Evolutionary conservation across 2,329 filamentous ascomycete species (phyloP).

Genomic region (Aspergillus sp.): DNA sequence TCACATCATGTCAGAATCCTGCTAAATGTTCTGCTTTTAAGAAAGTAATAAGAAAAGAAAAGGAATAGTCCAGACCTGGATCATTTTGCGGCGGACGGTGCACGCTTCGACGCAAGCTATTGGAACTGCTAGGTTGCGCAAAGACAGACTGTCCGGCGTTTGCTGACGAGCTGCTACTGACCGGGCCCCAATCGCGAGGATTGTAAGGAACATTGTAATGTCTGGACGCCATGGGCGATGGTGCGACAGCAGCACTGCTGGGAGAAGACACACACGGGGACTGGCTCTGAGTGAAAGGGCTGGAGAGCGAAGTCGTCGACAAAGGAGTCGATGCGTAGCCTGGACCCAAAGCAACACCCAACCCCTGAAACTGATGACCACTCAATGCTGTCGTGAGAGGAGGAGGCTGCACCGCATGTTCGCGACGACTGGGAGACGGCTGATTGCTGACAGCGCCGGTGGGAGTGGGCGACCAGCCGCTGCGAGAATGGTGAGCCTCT

Average conservation of each 20-base stretch:
- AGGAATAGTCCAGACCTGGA: constrained; percentile 18
- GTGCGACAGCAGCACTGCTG: constrained; percentile 27
- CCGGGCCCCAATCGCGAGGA: constrained; percentile 44
- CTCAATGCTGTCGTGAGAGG: constrained; percentile 36
- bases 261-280: constrained; percentile 35
- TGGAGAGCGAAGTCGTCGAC: constrained; percentile 39
- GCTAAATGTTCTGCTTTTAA: not conserved
- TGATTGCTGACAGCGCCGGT: constrained; percentile 25
- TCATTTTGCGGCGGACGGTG: constrained; percentile 22
- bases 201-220: constrained; percentile 43
- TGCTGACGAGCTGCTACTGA: constrained; percentile 20
- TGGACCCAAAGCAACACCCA: constrained; percentile 21
- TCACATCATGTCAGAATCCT: constrained; percentile 5
- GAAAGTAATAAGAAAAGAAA: not conserved
- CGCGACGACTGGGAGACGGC: constrained; percentile 33
- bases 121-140: constrained; percentile 14
- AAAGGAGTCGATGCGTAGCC: constrained; percentile 31
- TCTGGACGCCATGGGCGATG: constrained; percentile 40
- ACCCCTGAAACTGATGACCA: constrained; percentile 31
- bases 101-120: constrained; percentile 21
- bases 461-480: constrained; percentile 24
- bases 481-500: constrained; percentile 22
- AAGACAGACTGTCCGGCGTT: constrained; percentile 21
- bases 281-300: constrained; percentile 35
- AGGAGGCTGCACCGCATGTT: constrained; percentile 37